Evolutionary conservation across 2,329 filamentous ascomycete species (phyloP), one percentile per base, ranked within the genome.

Genomic region (Botryosphaeria dothidea): DNA sequence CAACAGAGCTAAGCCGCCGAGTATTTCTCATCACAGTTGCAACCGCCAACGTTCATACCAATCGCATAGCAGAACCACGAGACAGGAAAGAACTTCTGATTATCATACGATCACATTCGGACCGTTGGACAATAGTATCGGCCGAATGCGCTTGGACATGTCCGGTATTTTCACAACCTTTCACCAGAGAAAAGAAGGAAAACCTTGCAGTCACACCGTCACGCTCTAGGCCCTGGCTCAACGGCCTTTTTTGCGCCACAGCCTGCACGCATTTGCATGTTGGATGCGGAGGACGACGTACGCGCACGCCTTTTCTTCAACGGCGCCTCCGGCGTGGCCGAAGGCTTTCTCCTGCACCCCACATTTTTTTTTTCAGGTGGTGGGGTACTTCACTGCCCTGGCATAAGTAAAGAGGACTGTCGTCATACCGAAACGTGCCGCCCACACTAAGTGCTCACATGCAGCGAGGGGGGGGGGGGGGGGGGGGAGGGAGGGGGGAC

Each of bases 281-380:
- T 29, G 5, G 29, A 6, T 27, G 21, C 21, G 5, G 31, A 15
- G 23, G n/a, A 21, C 21, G 8, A 15, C 15, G 17, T 51, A 17
- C 46, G 25, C 23, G 46, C 15, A 27, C 11, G 21, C 46, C 45
- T 8, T 8, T n/a, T 25, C 19, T 21, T 29, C 54, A 58, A 58
- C 54, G 54, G 54, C 5, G 36, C 25, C 19, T n/a, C 38, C 54
- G 54, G 38, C 54, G 23, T n/a, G 34, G 2, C 52, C 54, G 23
- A 31, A 41, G 36, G 54, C 56, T 46, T 46, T n/a, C n/a, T n/a
- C n/a, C 43, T 34, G 56, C 41, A 60, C 56, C 56, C 56, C 56
- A 60, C 56, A 60, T 23, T 11, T 29, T 9, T 17, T 27, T n/a
- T n/a, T n/a, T n/a, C n/a, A n/a, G n/a, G n/a, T n/a, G n/a, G n/a